phyloP scores from a whole-genome alignment of 2,329 filamentous ascomycete species.

The Cryphonectria carpinicola region DNA sequence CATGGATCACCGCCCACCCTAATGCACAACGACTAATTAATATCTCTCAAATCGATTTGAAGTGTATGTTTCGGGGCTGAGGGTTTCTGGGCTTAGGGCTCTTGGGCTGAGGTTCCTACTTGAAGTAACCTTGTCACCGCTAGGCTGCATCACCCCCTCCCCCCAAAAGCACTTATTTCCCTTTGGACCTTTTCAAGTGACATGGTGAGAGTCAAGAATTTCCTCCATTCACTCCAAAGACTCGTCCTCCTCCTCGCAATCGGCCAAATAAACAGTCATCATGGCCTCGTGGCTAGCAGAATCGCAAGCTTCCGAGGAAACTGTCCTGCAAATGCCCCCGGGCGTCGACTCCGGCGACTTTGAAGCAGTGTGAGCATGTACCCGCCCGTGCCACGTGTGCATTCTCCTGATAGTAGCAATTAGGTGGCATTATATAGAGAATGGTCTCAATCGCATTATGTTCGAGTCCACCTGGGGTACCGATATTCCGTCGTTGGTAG shows the following conservation, averaged over 20 bases:
- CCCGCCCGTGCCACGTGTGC: not conserved
- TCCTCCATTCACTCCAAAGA: not conserved
- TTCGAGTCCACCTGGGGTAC: not conserved
- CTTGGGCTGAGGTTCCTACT: not conserved
- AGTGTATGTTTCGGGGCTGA: not conserved
- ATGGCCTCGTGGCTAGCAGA: not conserved
- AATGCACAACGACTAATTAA: not conserved
- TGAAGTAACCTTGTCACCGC: not conserved
- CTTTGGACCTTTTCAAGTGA: not conserved
- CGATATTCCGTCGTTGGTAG: not conserved
- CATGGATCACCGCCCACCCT: no score
- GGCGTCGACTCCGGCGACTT: not conserved
- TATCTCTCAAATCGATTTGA: not conserved
- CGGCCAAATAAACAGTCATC: not conserved
- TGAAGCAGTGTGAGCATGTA: slow-evolving; percentile 1
- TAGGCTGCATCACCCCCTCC: not conserved
- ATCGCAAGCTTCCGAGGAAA: not conserved
- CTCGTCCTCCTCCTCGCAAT: not conserved
- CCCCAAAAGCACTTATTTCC: no score
- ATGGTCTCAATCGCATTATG: not conserved
- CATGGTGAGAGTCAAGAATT: not conserved
- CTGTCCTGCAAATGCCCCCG: slow-evolving; percentile 1
- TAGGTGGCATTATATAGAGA: not conserved
- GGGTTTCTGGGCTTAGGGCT: no score
- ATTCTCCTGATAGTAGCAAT: not conserved